These are phyloP conservation scores for Hydrangea macrophylla DNA, from an alignment of 148 eudicot species.

Conservation along the genomic window DNA sequence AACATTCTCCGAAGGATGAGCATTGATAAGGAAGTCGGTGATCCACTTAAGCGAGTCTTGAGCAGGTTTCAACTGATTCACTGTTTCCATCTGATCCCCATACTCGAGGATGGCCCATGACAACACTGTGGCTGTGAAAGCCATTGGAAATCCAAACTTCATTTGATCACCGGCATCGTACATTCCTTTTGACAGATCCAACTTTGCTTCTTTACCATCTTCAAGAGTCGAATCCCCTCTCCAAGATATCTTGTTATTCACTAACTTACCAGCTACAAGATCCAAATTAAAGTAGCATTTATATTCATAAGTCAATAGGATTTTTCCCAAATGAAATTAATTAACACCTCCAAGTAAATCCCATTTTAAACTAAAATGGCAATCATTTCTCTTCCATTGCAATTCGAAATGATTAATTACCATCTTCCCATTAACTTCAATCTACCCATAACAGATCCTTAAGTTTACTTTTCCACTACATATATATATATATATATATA, in stretches of 20 bases:
- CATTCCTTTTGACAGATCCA: slow-evolving; percentile 91
- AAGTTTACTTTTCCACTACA: no score
- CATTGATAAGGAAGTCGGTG: slow-evolving; percentile 72
- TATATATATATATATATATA: no score
- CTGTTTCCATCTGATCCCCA: slow-evolving; percentile 79
- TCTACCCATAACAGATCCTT: no score
- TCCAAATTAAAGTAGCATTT: slow-evolving; percentile 14
- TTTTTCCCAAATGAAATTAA: neutral
- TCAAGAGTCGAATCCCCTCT: slow-evolving; percentile 84
- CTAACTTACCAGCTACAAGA: slow-evolving; percentile 86
- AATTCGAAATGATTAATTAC: neutral
- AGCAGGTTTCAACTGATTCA: slow-evolving; percentile 67
- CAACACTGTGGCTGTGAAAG: slow-evolving; percentile 86
- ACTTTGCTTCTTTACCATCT: slow-evolving; percentile 62
- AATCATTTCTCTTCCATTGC: neutral
- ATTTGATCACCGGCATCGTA: slow-evolving; percentile 98
- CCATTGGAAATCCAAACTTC: slow-evolving; percentile 94
- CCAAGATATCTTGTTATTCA: slow-evolving; percentile 66
- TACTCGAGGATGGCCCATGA: slow-evolving; percentile 95
- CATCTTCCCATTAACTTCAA: neutral
- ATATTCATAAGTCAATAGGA: slow-evolving; percentile 4
- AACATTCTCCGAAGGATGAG: slow-evolving; percentile 69
- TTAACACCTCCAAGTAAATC: neutral
- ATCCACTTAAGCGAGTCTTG: slow-evolving; percentile 78
- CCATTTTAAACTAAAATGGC: neutral